Base-by-base conservation (phyloP, 768 basidiomycete species). In the Russula earlei region DNA sequence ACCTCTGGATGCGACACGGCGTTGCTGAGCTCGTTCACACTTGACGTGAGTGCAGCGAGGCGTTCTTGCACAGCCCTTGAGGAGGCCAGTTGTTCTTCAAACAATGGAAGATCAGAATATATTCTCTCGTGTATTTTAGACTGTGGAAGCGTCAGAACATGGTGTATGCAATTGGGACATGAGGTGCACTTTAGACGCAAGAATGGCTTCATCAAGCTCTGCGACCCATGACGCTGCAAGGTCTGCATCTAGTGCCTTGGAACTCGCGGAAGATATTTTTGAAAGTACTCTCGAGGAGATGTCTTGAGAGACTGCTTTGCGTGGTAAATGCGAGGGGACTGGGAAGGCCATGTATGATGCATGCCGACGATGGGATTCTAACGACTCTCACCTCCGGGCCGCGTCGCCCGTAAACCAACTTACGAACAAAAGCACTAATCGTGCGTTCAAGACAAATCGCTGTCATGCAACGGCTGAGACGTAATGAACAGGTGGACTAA, bases 61-160 rank as follows among this genome's bases (percentile, higher is more conserved):
- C 83, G 79, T 54, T 75, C 72, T 66, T 86, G 85, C 20, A 89
- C 77, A 27, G 81, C 80, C 68, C 74, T 76, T 17, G 89, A 78
- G 14, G 81, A 77, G 43, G 75, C 68, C 29, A 84, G 63, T 62
- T 91, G 87, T 36, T 72, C 69, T 49, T 85, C 78, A 56, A 91
- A 89, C 22, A 73, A 68, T 12, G 81, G 78, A 15, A 81, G 70
- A 67, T 90, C 78, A 15, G 72, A 69, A 55, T 84, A 77, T 61
- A 91, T 84, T 46, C 86, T 80, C 61, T 85, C 82, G 62, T 85
- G 82, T 61, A 95, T 82, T 63, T 74, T 78, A 63, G 75, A 71
- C 82, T 91, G 69, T 24, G 42, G 40, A 24, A 49, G 24, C 29
- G 17, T 33, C 22, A 20, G 31, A 42, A 56, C 27, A 53, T 52